A percentile compares a stretch with the other conserved stretches of the same genome.
Evolutionary conservation across 768 basidiomycete genomes (phyloP).

Genomic region (Psilocybe azurescens): DNA sequence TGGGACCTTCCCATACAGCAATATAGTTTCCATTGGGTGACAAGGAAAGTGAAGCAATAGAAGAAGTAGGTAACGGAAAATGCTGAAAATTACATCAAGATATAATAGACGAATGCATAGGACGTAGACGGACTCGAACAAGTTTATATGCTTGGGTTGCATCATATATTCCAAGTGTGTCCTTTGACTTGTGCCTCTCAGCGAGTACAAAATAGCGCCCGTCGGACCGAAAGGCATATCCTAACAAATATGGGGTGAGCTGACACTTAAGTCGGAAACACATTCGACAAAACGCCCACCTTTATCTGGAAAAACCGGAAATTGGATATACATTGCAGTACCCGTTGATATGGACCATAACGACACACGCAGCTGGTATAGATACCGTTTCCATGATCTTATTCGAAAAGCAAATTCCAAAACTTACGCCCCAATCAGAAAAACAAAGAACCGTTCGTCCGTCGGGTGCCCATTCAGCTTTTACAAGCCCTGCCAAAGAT

Average conservation of each 20-base stretch:
- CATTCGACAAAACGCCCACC: slow-evolving; percentile 43
- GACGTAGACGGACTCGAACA: slow-evolving; percentile 58
- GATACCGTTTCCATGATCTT: background rate
- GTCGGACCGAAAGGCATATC: slow-evolving; percentile 80
- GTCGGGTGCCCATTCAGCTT: slow-evolving; percentile 90
- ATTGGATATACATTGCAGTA: slow-evolving; percentile 82
- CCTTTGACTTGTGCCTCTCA: slow-evolving; percentile 90
- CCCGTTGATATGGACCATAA: slow-evolving; percentile 85
- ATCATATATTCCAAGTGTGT: slow-evolving; percentile 88
- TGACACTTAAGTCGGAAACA: background rate
- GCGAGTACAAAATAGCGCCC: slow-evolving; percentile 85
- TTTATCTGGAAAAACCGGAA: slow-evolving; percentile 80
- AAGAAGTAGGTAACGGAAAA: slow-evolving; percentile 79
- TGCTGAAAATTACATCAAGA: slow-evolving; percentile 53
- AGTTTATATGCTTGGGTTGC: slow-evolving; percentile 69
- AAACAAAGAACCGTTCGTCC: slow-evolving; percentile 86
- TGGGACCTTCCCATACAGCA: slow-evolving; percentile 82
- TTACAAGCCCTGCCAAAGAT: slow-evolving; percentile 62
- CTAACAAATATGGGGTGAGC: slow-evolving; percentile 37
- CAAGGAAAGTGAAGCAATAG: slow-evolving; percentile 70
- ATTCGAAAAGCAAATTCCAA: background rate
- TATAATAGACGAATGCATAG: background rate
- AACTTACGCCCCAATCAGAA: slow-evolving; percentile 91
- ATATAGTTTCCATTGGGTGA: slow-evolving; percentile 80
- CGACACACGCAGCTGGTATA: slow-evolving; percentile 76